Conservation (phyloP, 2,329 filamentous ascomycete species). For the Xylariomycetidae sp. region DNA sequence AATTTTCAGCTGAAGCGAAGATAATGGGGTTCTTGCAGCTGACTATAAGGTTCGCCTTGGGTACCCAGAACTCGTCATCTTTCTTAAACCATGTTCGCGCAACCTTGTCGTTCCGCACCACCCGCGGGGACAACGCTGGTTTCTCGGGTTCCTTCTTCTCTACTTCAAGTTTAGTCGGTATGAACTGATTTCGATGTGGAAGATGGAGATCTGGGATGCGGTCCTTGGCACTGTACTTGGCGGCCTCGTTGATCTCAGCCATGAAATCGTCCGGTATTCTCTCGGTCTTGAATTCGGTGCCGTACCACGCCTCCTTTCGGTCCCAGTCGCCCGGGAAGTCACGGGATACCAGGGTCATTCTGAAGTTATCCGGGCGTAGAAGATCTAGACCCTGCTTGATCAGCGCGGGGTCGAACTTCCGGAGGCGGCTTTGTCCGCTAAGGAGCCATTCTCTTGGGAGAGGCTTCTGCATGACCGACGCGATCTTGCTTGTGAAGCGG, state of each 20-base stretch:
- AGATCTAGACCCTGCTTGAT: conserved; percentile 71
- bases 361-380: conserved; percentile 83
- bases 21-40: conserved; percentile 75
- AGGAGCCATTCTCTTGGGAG: conserved; percentile 83
- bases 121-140: conserved; percentile 67
- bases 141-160: conserved; percentile 87
- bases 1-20: conserved; percentile 72
- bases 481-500: conserved; percentile 80
- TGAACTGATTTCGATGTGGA: conserved; percentile 92
- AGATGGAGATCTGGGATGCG: conserved; percentile 72
- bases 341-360: conserved; percentile 76
- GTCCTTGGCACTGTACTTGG: conserved; percentile 49
- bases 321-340: conserved; percentile 82
- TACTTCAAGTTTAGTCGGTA: conserved; percentile 87
- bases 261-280: conserved; percentile 75
- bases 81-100: conserved; percentile 96
- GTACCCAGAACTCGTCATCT: conserved; percentile 97
- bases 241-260: conserved; percentile 62
- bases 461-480: conserved; percentile 86
- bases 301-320: conserved; percentile 93
- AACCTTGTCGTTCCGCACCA: conserved; percentile 78
- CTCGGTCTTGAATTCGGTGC: conserved; percentile 85
- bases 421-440: conserved; percentile 70
- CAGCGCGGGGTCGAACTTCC: conserved; percentile 72
- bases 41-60: conserved; percentile 82